Conservation (phyloP, 2,329 filamentous ascomycete species). For the Fusarium falciforme region DNA sequence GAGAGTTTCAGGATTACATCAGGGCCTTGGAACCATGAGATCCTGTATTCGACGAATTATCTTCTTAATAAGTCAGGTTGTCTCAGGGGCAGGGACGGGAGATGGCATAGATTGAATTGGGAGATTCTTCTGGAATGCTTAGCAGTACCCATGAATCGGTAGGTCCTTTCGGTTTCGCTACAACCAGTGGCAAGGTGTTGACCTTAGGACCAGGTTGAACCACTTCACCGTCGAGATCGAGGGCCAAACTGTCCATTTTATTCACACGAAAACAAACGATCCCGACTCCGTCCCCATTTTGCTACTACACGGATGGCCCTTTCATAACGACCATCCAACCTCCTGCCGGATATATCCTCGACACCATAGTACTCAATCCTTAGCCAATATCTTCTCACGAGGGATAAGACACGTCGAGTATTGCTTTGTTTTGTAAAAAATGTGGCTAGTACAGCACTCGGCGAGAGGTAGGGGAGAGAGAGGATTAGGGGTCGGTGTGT, state of each 20-base stretch:
- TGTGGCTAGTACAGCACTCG: not conserved
- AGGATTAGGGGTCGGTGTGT: not conserved
- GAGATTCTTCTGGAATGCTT: not conserved
- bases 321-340: not conserved
- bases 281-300: too few species aligned
- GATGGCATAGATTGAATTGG: not conserved
- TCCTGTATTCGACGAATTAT: not conserved
- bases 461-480: accelerated
- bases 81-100: accelerated
- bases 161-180: too few species aligned
- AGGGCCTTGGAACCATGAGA: too few species aligned
- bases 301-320: too few species aligned
- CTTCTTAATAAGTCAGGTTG: accelerated
- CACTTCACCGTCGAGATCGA: too few species aligned
- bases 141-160: too few species aligned
- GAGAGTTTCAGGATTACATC: not conserved
- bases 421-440: not conserved
- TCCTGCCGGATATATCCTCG: not conserved
- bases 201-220: too few species aligned
- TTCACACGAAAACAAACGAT: too few species aligned
- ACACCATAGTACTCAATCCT: not conserved
- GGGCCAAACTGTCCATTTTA: too few species aligned
- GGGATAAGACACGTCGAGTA: not conserved
- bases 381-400: not conserved
- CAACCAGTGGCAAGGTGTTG: too few species aligned